Evolutionary conservation across 257 asterid species (phyloP), one percentile per base, ranked within the genome.

Genomic region (Anisodus acutangulus): DNA sequence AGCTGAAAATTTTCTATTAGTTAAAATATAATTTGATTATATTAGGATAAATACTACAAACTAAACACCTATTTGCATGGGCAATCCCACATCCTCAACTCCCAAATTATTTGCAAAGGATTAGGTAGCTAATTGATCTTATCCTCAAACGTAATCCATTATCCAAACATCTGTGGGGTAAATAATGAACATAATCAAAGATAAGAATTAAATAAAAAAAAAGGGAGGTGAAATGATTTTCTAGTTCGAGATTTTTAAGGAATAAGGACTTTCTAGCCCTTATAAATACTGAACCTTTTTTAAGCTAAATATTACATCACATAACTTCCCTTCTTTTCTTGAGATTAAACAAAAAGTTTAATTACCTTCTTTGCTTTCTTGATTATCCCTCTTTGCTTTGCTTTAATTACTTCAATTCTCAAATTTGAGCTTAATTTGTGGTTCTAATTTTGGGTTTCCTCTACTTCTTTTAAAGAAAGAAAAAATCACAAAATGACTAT

Each of bases 21-120:
- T 16, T 13, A 68, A 70, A 43, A 16, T 16, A 70, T 0, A 41
- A 70, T 41, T 43, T n/a, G 79, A 70, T 70, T n/a, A 69, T 16
- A 71, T 71, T n/a, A 35, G 79, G 79, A 71, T 45, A 71, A 11
- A 71, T 45, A 9, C 17, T 71, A 71, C 3, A 71, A 19, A n/a
- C 80, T 71, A 45, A 71, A 71, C 58, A n/a, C 80, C 8, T 45
- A 31, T 78, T 78, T 53, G 9, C 64, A 78, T 78, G 22, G 64
- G 47, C 22, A 51, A 78, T 78, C 58, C 58, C 31, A 69, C 78
- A 69, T 69, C 54, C 78, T 31, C 78, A 41, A 49, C 16, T 22
- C 47, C n/a, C 8, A 26, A 26, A 78, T 22, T 22, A 22, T 22
- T 22, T 22, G 26, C 26, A 22, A 22, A 22, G 26, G 26, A 22